Percentiles rank a stretch among this genome's conserved stretches.
These are phyloP conservation scores for Scenedesmus sp. DNA, from an alignment of 163 green algal species.

Conservation along the genomic window DNA sequence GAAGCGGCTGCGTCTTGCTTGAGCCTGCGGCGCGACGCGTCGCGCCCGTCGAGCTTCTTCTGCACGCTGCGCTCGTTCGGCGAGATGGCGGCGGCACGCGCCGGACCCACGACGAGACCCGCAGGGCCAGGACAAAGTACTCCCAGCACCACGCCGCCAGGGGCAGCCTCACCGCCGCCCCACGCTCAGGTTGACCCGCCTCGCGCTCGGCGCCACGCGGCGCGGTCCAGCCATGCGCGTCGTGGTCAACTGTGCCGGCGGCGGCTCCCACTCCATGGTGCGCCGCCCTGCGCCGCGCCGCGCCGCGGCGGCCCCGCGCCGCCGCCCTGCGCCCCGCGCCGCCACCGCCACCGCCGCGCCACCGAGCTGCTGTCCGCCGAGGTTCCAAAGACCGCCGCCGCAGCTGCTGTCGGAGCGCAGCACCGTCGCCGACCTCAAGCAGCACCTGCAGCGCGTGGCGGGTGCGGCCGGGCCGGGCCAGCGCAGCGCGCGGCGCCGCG, in stretches of 20 bases:
- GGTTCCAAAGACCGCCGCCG: too few relatives aligned
- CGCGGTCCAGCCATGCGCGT: conserved; percentile 19
- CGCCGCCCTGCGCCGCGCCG: neutral
- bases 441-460: too few relatives aligned
- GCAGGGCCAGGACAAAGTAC: neutral
- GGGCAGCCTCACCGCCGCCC: neutral
- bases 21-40: too few relatives aligned
- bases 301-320: too few relatives aligned
- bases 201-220: too few relatives aligned
- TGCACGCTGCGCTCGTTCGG: neutral
- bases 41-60: neutral
- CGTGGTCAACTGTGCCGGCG: conserved; percentile 32
- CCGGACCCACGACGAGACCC: neutral
- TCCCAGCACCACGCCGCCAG: neutral
- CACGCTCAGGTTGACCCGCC: too few relatives aligned
- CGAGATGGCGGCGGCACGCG: neutral
- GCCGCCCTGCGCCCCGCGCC: neutral
- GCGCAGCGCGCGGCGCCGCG: too few relatives aligned
- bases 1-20: neutral
- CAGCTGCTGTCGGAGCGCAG: conserved; percentile 33
- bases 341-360: neutral
- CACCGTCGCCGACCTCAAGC: conserved; percentile 23
- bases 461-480: too few relatives aligned
- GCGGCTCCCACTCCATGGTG: conserved; percentile 23
- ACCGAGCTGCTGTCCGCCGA: neutral